These are phyloP conservation scores for Epichloe bromicola DNA, from an alignment of 2,329 filamentous ascomycete species.

Conservation along the genomic window DNA sequence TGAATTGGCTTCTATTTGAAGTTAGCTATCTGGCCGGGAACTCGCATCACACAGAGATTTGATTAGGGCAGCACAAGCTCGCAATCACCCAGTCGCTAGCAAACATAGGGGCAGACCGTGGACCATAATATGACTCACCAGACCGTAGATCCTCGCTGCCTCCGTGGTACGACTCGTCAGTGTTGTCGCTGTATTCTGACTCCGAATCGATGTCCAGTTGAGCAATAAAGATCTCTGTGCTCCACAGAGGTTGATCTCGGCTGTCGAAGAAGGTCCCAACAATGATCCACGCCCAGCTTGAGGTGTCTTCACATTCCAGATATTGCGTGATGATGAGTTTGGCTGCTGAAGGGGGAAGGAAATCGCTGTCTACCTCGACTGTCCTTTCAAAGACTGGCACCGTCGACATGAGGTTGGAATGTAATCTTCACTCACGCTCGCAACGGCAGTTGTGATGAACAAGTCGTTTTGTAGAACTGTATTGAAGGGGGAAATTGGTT, in stretches of 20 bases:
- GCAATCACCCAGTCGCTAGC: not conserved
- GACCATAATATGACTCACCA: constrained; percentile 1
- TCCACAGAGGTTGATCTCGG: constrained; percentile 29
- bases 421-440: not conserved
- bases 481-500: too few species aligned
- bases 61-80: not conserved
- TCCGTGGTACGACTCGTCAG: constrained; percentile 1
- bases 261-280: constrained; percentile 34
- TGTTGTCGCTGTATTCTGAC: constrained; percentile 13
- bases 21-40: not conserved
- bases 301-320: constrained; percentile 18
- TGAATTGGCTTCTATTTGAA: not conserved
- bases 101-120: constrained; percentile 3
- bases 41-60: not conserved
- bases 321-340: constrained; percentile 33
- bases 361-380: constrained; percentile 15
- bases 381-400: constrained; percentile 10
- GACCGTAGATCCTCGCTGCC: constrained; percentile 3
- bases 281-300: constrained; percentile 33
- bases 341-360: constrained; percentile 31
- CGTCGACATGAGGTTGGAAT: constrained; percentile 10
- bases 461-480: not conserved
- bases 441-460: not conserved
- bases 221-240: constrained; percentile 29
- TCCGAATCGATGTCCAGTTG: constrained; percentile 15